Evolutionary conservation across 2,329 filamentous ascomycete species (phyloP), one percentile per base, ranked within the genome.

Genomic region (Penicillium sp.): DNA sequence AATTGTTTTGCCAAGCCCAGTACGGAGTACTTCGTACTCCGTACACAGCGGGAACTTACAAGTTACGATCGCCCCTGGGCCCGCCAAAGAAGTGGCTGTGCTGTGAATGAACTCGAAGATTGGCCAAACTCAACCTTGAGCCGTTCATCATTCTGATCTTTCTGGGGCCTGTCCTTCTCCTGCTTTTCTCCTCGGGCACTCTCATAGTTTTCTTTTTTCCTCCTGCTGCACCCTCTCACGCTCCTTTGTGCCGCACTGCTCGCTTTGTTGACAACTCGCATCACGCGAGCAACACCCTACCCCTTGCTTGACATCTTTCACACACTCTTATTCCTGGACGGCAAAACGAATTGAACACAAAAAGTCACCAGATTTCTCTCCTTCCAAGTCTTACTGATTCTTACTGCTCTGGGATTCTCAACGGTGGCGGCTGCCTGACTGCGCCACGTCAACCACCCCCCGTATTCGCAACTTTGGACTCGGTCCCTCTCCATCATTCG

Each of bases 401-500:
- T 51, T 22, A 2, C n/a, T 25, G 2, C n/a, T 35, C 25, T 49
- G 25, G 25, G 31, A 14, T 28, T 25, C 15, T 38, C 12, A 8
- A 22, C 49, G 39, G 49, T 52, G 49, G 49, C 49, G 49, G 49
- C 49, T 52, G 22, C 49, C 8, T 38, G 20, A 39, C 49, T 52
- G 49, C 37, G 49, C 49, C 49, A 52, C 49, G 35, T 39, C 34
- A 17, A 22, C 20, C 48, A 20, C 34, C 49, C 49, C 22, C 22
- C 22, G 34, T 39, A 52, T 38, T 52, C 49, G 49, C 43, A 52
- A 28, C 34, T 20, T 49, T 25, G n/a, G n/a, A 39, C 35, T 52
- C 49, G 4, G 3, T 39, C 43, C n/a, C n/a, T 50, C 49, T 39
- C 34, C 49, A 52, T 25, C 22, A 49, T 35, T 35, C 31, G 47